Conservation (phyloP, 129 eudicot genomes). For the Deinandra increscens region DNA sequence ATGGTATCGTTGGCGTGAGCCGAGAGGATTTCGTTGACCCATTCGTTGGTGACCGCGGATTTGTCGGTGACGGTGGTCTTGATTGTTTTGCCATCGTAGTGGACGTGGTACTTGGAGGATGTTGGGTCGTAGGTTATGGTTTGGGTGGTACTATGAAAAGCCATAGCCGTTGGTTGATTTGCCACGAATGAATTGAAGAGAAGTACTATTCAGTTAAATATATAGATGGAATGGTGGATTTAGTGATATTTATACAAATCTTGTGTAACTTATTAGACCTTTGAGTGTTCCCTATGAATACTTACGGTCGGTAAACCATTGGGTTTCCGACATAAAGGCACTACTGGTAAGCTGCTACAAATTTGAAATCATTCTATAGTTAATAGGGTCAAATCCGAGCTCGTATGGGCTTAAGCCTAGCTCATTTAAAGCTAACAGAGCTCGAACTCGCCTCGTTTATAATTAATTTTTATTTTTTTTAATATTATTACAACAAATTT, state of each 20-base stretch:
- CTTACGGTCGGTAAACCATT: background rate
- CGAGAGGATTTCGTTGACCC: conserved; percentile 34
- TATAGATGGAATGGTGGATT: too few relatives aligned
- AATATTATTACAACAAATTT: too few relatives aligned
- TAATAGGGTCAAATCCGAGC: too few relatives aligned
- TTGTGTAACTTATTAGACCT: background rate
- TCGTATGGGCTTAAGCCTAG: too few relatives aligned
- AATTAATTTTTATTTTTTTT: too few relatives aligned
- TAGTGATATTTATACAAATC: background rate
- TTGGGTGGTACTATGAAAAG: conserved; percentile 20
- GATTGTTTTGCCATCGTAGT: conserved; percentile 43
- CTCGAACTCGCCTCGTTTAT: too few relatives aligned
- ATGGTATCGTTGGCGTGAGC: conserved; percentile 18
- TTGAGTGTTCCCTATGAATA: background rate
- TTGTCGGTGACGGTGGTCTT: conserved; percentile 54
- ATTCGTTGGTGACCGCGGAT: conserved; percentile 32
- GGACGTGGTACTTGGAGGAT: conserved; percentile 41
- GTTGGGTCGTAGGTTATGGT: conserved; percentile 31
- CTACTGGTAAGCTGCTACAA: background rate
- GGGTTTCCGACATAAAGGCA: background rate
- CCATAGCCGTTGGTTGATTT: conserved; percentile 21
- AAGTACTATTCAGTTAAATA: background rate
- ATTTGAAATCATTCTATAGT: too few relatives aligned
- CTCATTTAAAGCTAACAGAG: too few relatives aligned
- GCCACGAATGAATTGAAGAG: background rate